Evolutionary conservation across 352 stramenopile genomes (phyloP), one percentile per base, ranked within the genome.

Genomic region (Pythium insidiosum): DNA sequence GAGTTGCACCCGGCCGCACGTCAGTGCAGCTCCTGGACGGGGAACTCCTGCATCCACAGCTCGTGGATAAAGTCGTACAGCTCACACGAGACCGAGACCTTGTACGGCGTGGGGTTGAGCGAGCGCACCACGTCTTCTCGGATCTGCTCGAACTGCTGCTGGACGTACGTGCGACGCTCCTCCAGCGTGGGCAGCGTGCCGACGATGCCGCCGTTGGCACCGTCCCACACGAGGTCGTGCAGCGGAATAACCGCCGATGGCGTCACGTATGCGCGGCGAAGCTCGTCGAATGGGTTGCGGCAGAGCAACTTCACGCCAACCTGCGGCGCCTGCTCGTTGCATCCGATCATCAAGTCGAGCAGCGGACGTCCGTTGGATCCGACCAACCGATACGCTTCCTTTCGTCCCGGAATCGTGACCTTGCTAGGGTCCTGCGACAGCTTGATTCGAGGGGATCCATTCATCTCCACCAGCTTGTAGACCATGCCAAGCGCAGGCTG

Each of bases 381-480:
- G 24, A 97, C 72, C 13, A 98, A 70, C 45, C 92, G 84, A 58
- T 95, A 98, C 6, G 84, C 85, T 21, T 91, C 66, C 64, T 96
- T 96, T 35, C 81, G 77, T 2, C 82, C 84, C 4, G 87, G 87
- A 38, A 96, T 93, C 38, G 87, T 96, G 20, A 98, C 94, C 58
- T 99, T 99, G 43, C 68, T 89, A 21, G 96, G 74, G 39, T 99
- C 95, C 68, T 99, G 80, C 19, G 88, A 98, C 23, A 99, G 66
- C 71, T 99, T 99, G 50, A 99, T 99, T 36, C 96, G 78, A 13
- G 97, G 90, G 50, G 85, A 56, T 19, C 79, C 88, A 48, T 97
- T 88, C 50, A 98, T 95, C 72, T 99, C 95, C 24, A 99, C 96
- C 19, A 99, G 79, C 72, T 99, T 99, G 83, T 98, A 99, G 18